Conservation (phyloP, 2,329 filamentous ascomycete species). For the Xylaria arbuscula region DNA sequence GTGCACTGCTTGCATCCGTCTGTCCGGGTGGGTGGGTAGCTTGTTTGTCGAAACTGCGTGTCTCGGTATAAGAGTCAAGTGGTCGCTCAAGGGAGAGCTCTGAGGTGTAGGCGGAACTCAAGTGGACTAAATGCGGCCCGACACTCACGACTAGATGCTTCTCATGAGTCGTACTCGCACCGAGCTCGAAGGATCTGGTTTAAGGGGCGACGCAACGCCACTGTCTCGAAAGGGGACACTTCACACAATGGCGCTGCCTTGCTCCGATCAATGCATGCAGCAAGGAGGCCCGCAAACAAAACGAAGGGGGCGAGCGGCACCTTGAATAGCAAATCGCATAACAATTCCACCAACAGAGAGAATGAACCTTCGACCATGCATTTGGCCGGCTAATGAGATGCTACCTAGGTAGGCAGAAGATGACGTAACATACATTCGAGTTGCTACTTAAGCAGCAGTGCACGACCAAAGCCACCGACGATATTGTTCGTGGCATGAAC, state of each 20-base stretch:
- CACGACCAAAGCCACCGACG: neutral
- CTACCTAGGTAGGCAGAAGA: neutral
- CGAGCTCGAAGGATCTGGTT: conserved; percentile 11
- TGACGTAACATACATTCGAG: conserved; percentile 25
- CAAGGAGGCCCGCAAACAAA: conserved; percentile 11
- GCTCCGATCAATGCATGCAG: conserved; percentile 18
- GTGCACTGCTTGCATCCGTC: conserved; percentile 25
- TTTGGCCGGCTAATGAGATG: conserved; percentile 6
- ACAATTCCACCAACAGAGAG: conserved; percentile 11
- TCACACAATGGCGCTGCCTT: conserved; percentile 19
- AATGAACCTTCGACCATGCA: conserved; percentile 12
- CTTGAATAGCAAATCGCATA: conserved; percentile 19
- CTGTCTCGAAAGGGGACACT: conserved; percentile 20
- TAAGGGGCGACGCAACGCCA: conserved; percentile 21
- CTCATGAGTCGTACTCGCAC: conserved; percentile 3
- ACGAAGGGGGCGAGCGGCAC: conserved; percentile 11
- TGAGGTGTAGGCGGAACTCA: conserved; percentile 3
- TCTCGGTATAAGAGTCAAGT: conserved; percentile 5
- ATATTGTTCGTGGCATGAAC: conserved; percentile 8
- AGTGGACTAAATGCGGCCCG: conserved; percentile 21
- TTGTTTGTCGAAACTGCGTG: conserved; percentile 23
- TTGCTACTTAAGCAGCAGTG: neutral
- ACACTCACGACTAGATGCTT: conserved; percentile 15
- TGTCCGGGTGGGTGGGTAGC: conserved; percentile 3
- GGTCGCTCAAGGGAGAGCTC: conserved; percentile 10